Percentiles rank a stretch among this genome's conserved stretches.
Conservation (phyloP, 2,329 filamentous ascomycete species). For the Sarocladiaceae sp. region DNA sequence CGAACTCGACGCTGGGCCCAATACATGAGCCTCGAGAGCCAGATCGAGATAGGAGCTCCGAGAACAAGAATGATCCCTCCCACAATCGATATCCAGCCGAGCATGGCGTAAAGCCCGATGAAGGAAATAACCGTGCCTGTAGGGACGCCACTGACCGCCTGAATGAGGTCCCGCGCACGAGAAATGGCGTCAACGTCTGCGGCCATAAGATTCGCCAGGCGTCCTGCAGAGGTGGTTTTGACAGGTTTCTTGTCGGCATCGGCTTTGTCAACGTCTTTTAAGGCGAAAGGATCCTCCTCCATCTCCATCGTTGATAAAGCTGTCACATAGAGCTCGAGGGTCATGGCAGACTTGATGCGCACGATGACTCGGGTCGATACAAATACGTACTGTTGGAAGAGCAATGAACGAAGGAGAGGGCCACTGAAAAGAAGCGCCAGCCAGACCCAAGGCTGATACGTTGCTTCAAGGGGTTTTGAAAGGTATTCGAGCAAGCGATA, state of each 20-base stretch:
- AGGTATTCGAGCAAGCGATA: slow-evolving; percentile 50
- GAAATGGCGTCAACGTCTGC: slow-evolving; percentile 54
- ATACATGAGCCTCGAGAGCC: slow-evolving; percentile 46
- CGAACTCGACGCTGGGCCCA: slow-evolving; percentile 47
- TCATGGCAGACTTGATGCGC: slow-evolving; percentile 51
- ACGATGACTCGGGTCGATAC: slow-evolving; percentile 52
- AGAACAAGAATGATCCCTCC: slow-evolving; percentile 44
- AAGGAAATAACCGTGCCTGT: slow-evolving; percentile 43
- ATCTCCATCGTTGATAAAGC: slow-evolving; percentile 53
- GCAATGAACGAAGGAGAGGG: slow-evolving; percentile 41
- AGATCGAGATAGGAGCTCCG: slow-evolving; percentile 44
- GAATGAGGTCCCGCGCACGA: slow-evolving; percentile 46
- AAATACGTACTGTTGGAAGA: slow-evolving; percentile 55
- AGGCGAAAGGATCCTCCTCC: slow-evolving; percentile 47
- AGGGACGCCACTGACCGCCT: slow-evolving; percentile 40
- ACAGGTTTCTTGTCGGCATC: slow-evolving; percentile 20
- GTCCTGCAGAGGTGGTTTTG: slow-evolving; percentile 42
- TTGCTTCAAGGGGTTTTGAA: slow-evolving; percentile 37
- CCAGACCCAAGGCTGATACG: slow-evolving; percentile 48
- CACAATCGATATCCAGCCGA: slow-evolving; percentile 52
- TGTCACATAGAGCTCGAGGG: slow-evolving; percentile 54
- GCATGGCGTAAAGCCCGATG: slow-evolving; percentile 45
- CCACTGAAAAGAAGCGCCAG: slow-evolving; percentile 49
- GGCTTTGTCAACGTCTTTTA: background rate
- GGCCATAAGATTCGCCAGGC: slow-evolving; percentile 53